A percentile compares a stretch with the other conserved stretches of the same genome.
phyloP scores from a whole-genome alignment of 2,329 filamentous ascomycete genomes.

The Stagonosporopsis chrysanthemi region DNA sequence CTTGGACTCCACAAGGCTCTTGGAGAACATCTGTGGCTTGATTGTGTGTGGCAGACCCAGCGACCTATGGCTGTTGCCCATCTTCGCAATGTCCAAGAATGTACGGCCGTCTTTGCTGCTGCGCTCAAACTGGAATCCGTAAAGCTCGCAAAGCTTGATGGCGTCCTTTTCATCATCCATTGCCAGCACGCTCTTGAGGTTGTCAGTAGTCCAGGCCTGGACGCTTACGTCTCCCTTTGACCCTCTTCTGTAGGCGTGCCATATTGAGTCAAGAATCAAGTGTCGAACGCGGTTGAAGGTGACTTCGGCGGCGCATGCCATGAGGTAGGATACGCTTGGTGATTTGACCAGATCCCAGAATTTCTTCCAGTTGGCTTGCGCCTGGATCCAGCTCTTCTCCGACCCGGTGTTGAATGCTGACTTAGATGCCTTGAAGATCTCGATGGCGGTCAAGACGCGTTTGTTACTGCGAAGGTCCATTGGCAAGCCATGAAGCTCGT shows the following conservation, averaged over 20 bases:
- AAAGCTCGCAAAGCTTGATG: constrained; percentile 61
- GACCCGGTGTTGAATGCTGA: constrained; percentile 60
- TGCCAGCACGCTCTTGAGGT: constrained; percentile 60
- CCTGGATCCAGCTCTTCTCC: constrained; percentile 62
- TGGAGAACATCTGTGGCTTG: constrained; percentile 62
- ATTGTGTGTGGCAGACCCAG: constrained; percentile 34
- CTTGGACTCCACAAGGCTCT: constrained; percentile 65
- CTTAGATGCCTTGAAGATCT: constrained; percentile 63
- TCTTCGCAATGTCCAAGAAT: constrained; percentile 63
- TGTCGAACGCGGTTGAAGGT: constrained; percentile 67
- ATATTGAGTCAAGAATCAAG: constrained; percentile 63
- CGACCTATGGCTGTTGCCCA: constrained; percentile 42
- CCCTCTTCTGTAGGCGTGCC: constrained; percentile 62
- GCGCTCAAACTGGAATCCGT: constrained; percentile 60
- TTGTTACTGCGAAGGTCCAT: constrained; percentile 58
- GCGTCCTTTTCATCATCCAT: constrained; percentile 65
- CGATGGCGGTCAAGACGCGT: constrained; percentile 64
- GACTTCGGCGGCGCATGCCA: constrained; percentile 70
- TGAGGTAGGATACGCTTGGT: constrained; percentile 64
- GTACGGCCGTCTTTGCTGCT: constrained; percentile 55
- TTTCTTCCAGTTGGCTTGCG: constrained; percentile 64
- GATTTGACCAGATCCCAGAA: constrained; percentile 67
- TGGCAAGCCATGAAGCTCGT: constrained; percentile 65
- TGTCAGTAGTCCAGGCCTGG: constrained; percentile 64
- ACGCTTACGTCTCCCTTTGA: constrained; percentile 54